Evolutionary conservation across 2,329 filamentous ascomycete genomes (phyloP), one percentile per base, ranked within the genome.

Genomic region (Claviceps sp.): DNA sequence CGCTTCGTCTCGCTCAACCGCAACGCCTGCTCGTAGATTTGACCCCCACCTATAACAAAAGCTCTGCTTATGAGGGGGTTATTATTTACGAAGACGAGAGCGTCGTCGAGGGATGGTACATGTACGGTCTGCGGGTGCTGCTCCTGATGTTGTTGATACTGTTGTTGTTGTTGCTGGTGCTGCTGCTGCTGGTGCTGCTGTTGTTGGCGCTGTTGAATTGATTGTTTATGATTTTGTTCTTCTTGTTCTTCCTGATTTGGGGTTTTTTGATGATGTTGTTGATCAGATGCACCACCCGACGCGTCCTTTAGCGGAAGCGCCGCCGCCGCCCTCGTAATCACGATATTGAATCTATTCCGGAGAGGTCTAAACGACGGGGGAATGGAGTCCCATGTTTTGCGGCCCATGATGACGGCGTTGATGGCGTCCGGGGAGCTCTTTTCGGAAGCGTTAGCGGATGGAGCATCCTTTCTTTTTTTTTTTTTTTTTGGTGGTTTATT

Each of bases 331-430:
- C 83, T 74, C 55, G 82, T 86, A 58, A 98, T 74, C 57, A 97
- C 79, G 42, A 96, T 79, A 66, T 95, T 97, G 49, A 89, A 72
- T 9, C 93, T 76, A 55, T 82, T 85, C 55, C 80, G 83, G 37
- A 98, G 75, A 17, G 93, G 93, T 2, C 89, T 78, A 64, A 93
- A 89, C 49, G 75, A 77, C 6, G 73, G 63, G 2, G 93, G 91
- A 54, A 98, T 91, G 57, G 83, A 88, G 50, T 95, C 88, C 84
- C 91, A 98, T 0, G 93, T 98, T 69, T 94, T 96, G 62, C 93
- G 86, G 54, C 93, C 93, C 93, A 98, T 98, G 59, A 98, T 85
- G 49, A 97, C 87, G 17, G 87, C 86, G 66, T 90, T 91, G 57
- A 71, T 53, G 43, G 70, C 59, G 0, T 63, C 56, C 7, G 67